phyloP scores from a whole-genome alignment of 805 yeast species.

The Cyberlindnera galapagoensis region DNA sequence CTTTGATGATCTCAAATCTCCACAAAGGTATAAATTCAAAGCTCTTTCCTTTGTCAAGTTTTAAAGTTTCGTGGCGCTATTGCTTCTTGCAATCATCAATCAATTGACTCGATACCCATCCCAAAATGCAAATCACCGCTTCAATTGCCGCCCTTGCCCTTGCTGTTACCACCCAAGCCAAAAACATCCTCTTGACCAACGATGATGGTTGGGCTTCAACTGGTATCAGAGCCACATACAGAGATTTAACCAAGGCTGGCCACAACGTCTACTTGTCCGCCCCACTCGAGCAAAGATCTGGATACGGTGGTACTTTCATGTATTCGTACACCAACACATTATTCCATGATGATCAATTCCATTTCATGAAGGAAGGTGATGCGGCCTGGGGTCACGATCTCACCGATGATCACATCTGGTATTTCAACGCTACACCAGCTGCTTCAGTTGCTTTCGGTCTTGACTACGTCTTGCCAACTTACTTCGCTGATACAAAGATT shows the following conservation, averaged over 20 bases:
- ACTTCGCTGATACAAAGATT: conserved; percentile 35
- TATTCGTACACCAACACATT: conserved; percentile 34
- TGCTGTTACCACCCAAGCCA: conserved; percentile 21
- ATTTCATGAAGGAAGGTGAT: conserved; percentile 39
- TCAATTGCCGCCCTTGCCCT: conserved; percentile 7
- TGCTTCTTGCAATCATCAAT: too few species aligned
- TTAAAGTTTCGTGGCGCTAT: too few species aligned
- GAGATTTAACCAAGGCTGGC: conserved; percentile 40
- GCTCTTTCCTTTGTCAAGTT: too few species aligned
- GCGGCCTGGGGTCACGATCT: conserved; percentile 52
- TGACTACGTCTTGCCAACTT: conserved; percentile 40
- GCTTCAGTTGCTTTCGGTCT: conserved; percentile 43
- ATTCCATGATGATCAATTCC: conserved; percentile 40
- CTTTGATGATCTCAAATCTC: too few species aligned
- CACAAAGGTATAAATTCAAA: too few species aligned
- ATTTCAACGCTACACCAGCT: conserved; percentile 52
- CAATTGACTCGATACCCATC: too few species aligned
- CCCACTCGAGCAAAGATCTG: conserved; percentile 45
- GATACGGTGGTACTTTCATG: conserved; percentile 49
- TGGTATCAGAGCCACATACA: conserved; percentile 49
- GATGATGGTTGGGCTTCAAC: conserved; percentile 55
- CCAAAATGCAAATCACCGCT: conserved; percentile 10
- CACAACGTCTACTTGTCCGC: conserved; percentile 45
- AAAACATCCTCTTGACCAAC: conserved; percentile 43
- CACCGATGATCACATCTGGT: conserved; percentile 39